A percentile compares a stretch with the other conserved stretches of the same genome.
Conservation (phyloP, 2,329 filamentous ascomycete genomes). For the Fusarium longipes region DNA sequence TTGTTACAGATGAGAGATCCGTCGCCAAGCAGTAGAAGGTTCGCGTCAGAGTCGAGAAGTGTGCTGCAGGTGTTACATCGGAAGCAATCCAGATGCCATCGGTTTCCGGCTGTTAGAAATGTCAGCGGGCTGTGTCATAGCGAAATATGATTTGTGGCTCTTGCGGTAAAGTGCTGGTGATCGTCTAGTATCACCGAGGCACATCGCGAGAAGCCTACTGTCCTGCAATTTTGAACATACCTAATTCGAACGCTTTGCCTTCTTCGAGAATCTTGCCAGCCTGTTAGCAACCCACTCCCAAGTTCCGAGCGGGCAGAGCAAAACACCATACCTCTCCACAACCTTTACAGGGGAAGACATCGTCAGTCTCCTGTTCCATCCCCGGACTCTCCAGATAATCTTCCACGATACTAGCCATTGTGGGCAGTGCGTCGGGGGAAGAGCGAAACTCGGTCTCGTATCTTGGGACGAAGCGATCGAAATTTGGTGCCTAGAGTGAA, state of each 20-base stretch:
- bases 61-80: conserved; percentile 96
- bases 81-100: conserved; percentile 99
- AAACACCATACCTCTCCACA: conserved; percentile 80
- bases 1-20: conserved; percentile 99
- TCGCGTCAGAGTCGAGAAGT: conserved; percentile 96
- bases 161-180: conserved; percentile 27
- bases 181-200: background rate
- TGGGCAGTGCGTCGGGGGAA: conserved; percentile 35
- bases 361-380: conserved; percentile 82
- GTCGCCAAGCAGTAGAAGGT: conserved; percentile 95
- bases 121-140: conserved; percentile 44
- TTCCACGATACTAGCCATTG: conserved; percentile 64
- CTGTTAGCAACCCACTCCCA: conserved; percentile 31
- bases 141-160: conserved; percentile 5
- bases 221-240: conserved; percentile 63
- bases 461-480: conserved; percentile 23
- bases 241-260: conserved; percentile 97
- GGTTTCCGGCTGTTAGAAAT: conserved; percentile 77
- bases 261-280: conserved; percentile 86
- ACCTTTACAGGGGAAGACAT: conserved; percentile 90
- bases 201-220: background rate
- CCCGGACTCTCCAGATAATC: conserved; percentile 70
- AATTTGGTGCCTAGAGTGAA: conserved; percentile 23
- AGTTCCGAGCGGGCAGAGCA: background rate
- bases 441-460: conserved; percentile 13